Evolutionary conservation across 2,329 filamentous ascomycete genomes (phyloP).

Genomic region (Xylogone sp.): DNA sequence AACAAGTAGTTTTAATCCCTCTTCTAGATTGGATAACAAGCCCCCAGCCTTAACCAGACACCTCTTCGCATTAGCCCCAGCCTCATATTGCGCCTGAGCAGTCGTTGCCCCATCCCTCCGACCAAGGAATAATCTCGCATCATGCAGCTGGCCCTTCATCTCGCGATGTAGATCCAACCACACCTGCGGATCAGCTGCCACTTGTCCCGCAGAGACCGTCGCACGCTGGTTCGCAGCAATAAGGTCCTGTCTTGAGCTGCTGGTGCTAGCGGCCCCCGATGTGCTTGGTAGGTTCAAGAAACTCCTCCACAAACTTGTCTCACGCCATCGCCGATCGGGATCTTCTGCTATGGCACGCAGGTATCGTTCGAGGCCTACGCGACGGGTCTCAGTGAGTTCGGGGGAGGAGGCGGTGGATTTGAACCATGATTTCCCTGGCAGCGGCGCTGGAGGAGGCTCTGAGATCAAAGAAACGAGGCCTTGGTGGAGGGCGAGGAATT

Average conservation of each 20-base stretch:
- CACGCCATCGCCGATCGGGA: slow-evolving; percentile 73
- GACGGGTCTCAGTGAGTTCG: slow-evolving; percentile 67
- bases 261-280: slow-evolving; percentile 29
- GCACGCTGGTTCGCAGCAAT: slow-evolving; percentile 23
- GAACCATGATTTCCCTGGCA: slow-evolving; percentile 76
- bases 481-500: slow-evolving; percentile 66
- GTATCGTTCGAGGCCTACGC: slow-evolving; percentile 65
- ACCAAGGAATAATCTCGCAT: slow-evolving; percentile 63
- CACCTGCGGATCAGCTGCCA: slow-evolving; percentile 36
- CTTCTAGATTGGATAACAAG: slow-evolving; percentile 59
- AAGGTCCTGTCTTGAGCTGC: slow-evolving; percentile 23
- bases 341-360: slow-evolving; percentile 67
- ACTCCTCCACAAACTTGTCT: slow-evolving; percentile 66
- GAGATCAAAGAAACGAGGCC: slow-evolving; percentile 58
- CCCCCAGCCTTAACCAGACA: slow-evolving; percentile 66
- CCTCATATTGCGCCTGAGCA: slow-evolving; percentile 54
- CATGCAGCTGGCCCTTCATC: slow-evolving; percentile 67
- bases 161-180: slow-evolving; percentile 77
- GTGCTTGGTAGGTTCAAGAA: slow-evolving; percentile 68
- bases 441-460: slow-evolving; percentile 58
- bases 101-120: slow-evolving; percentile 59
- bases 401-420: slow-evolving; percentile 66
- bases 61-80: slow-evolving; percentile 70
- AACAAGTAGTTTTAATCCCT: slow-evolving; percentile 58
- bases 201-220: slow-evolving; percentile 14